Evolutionary conservation across 768 basidiomycete genomes (phyloP), one percentile per base, ranked within the genome.

Genomic region (Asterophora parasitica): DNA sequence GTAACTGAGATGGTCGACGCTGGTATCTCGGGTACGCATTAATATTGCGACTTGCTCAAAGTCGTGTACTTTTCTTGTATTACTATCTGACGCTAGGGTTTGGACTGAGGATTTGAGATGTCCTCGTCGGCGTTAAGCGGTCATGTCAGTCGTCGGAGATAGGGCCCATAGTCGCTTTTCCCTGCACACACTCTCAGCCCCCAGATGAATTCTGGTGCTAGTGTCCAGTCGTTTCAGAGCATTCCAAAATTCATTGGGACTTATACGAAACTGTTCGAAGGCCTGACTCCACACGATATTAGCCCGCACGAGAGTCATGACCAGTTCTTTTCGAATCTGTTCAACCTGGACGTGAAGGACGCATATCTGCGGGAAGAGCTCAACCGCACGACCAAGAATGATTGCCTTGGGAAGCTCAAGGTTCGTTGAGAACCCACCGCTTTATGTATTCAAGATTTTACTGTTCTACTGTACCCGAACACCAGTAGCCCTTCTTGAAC

Each of bases 1-100:
- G 69, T 82, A 19, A 67, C 68, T 13, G 81, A 82, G 61, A 82
- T 82, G 78, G 66, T 81, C 11, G 73, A 78, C 46, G 77, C 74
- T 30, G 55, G 74, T 48, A 45, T 74, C 6, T 52, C 64, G 20
- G 56, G 48, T 11, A 44, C 46, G 12, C 39, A 44, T 17, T 48
- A 44, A 40, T 13, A 15, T 13, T 43, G 35, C 35, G 30, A 17
- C 44, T 16, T 46, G 10, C 16, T 43, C 7, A 28, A 30, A 12
- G 13, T 7, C n/a, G 15, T 34, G 12, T 36, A 16, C 16, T 48
- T 11, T 28, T 11, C 15, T 39, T 46, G 33, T 46, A 27, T 39
- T 20, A 23, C 19, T 12, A 4, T 23, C n/a, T 40, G n/a, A 40
- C 26, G 23, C 10, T 12, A n/a, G 3, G 4, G 12, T 4, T 26